Base-by-base conservation (phyloP, 1,284 basidiomycete species). In the Pascua sp. region DNA sequence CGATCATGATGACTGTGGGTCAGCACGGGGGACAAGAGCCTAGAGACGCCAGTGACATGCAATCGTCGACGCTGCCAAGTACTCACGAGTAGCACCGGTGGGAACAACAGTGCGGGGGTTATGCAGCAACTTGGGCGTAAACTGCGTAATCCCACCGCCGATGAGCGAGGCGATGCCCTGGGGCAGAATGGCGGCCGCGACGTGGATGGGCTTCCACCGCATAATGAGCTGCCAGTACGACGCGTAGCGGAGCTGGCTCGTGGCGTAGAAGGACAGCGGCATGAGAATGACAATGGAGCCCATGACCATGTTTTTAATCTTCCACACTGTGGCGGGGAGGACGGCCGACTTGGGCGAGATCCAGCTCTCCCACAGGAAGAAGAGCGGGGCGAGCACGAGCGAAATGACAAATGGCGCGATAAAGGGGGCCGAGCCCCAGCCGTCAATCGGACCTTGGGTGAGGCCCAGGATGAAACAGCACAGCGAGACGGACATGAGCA, bases 351-450 rank as follows among this genome's bases (percentile, higher is more conserved):
- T 56, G 42, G 65, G 56, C 11, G 58, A 61, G 39, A 73, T 66
- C 9, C 50, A 37, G 17, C 57, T 52, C 49, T 74, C 71, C 68
- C 69, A 76, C 42, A 71, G 53, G 69, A 76, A 76, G 62, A 77
- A 77, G 8, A 18, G 60, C 44, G 67, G 52, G 38, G 55, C 67
- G 43, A 71, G 56, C 13, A 66, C 56, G 55, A 68, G 63, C 13
- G 67, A 57, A 37, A 76, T 54, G 36, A 73, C 55, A 55, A 77
- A 70, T 1, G 76, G 74, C 15, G 60, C 67, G 37, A 69, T 59
- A 56, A 69, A 69, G 16, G 52, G 42, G 3, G 61, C 65, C 11
- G 45, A 48, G 11, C 37, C 47, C 67, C 67, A 69, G 9, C 66
- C 64, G 43, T 61, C 57, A 18, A 64, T 64, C 1, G 62, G 63